Base-by-base conservation (phyloP, 148 eudicot species). In the Cornus kousa region DNA sequence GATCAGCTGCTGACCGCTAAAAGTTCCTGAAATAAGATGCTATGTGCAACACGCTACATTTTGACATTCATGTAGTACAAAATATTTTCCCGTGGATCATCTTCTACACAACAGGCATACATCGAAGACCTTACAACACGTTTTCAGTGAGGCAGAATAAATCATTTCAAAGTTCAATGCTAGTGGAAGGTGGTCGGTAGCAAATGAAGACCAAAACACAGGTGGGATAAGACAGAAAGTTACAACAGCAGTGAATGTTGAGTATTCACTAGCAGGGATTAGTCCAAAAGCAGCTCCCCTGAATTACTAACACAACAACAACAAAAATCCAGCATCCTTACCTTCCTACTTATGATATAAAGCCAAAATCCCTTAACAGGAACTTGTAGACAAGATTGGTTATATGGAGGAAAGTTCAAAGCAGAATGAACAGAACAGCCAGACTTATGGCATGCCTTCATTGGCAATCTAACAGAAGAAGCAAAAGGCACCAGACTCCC, bases 291-390 rank as follows among this genome's bases (percentile, higher is more conserved):
- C 70, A 39, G 24, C 19, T 20, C 68, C 79, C 31, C 32, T 33
- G 66, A 31, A 13, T 32, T 31, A 68, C 66, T 50, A 13, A 48
- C 79, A 43, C 35, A 68, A 66, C 17, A 14, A 66, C 17, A 22
- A 23, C 14, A 46, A 46, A 74, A 32, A n/a, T 50, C 46, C 31
- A 28, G 31, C 31, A 20, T 67, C 71, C 67, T 37, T 32, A 20
- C 9, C 33, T 76, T 48, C 28, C 53, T 19, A 57, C 2, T 57
- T 40, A 66, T 20, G 16, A 23, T 59, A 24, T 13, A 66, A 68
- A 73, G 37, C 78, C 23, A 68, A 80, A 39, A 74, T 74, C 77
- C 66, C 46, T 37, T 53, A 33, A 66, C 31, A 3, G 78, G 66
- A 39, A 35, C 35, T 66, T 43, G 60, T 39, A 43, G 7, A 48